phyloP scores from a whole-genome alignment of 768 basidiomycete species.

The Suillus occidentalis region DNA sequence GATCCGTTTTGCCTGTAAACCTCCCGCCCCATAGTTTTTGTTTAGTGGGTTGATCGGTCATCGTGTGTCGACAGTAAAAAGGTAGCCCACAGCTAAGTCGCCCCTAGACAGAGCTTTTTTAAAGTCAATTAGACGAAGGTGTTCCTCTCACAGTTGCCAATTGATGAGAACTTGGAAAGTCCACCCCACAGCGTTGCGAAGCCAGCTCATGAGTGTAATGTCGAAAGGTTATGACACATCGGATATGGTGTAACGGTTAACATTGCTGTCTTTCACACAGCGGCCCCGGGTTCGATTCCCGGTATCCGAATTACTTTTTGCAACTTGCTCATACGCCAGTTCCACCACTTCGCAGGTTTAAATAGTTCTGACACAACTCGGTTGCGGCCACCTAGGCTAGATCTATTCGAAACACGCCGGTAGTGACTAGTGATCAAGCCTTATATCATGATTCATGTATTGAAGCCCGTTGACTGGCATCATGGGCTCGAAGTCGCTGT shows the following conservation, averaged over 20 bases:
- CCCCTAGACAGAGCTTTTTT: not conserved
- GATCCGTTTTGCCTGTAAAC: conserved; percentile 89
- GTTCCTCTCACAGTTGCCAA: not conserved
- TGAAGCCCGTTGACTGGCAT: too few relatives aligned
- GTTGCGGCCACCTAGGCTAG: too few relatives aligned
- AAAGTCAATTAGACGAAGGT: not conserved
- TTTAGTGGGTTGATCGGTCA: conserved; percentile 46
- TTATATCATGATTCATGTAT: too few relatives aligned
- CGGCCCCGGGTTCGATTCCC: conserved; percentile 22
- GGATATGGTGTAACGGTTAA: conserved; percentile 22
- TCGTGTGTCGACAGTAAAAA: conserved; percentile 17
- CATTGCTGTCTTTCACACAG: conserved; percentile 23
- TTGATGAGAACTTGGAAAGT: not conserved
- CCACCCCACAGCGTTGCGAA: not conserved
- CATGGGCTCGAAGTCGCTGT: too few relatives aligned
- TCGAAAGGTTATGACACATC: not conserved
- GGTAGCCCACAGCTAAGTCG: not conserved
- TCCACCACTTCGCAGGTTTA: too few relatives aligned
- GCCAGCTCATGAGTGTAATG: not conserved
- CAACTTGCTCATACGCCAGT: too few relatives aligned
- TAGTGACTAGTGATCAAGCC: too few relatives aligned
- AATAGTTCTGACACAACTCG: too few relatives aligned
- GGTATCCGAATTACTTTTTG: conserved; percentile 18
- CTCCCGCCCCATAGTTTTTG: conserved; percentile 89
- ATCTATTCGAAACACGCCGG: too few relatives aligned